Conservation (phyloP, 768 basidiomycete species). For the Leccinum incarnatum region DNA sequence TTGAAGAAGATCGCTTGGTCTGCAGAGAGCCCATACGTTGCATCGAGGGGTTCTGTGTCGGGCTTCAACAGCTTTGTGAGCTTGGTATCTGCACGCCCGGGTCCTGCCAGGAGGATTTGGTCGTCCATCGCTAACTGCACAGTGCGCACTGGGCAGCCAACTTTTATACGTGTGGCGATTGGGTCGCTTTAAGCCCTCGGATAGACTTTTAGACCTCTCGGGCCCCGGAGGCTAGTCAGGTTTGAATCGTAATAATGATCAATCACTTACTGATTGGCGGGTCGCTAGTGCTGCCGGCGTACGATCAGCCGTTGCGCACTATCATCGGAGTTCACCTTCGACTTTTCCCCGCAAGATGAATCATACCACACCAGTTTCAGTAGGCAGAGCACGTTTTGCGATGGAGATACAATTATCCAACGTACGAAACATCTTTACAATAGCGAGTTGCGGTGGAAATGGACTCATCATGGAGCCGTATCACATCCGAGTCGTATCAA, state of each 20-base stretch:
- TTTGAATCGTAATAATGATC: background rate
- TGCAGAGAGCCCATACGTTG: background rate
- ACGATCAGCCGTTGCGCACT: background rate
- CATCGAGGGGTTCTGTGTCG: background rate
- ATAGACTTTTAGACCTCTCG: background rate
- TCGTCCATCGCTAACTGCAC: background rate
- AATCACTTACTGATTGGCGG: background rate
- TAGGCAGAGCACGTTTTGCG: too few species aligned
- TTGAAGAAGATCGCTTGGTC: background rate
- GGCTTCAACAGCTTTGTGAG: background rate
- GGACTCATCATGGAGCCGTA: too few species aligned
- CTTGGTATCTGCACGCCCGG: background rate
- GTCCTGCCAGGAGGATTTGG: background rate
- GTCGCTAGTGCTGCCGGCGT: background rate
- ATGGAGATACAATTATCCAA: too few species aligned
- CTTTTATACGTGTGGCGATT: background rate
- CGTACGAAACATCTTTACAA: too few species aligned
- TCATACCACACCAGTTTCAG: too few species aligned
- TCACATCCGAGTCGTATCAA: too few species aligned
- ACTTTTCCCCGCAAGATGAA: background rate
- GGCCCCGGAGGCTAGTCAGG: background rate
- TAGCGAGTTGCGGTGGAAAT: too few species aligned
- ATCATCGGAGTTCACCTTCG: background rate
- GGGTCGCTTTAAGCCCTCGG: background rate
- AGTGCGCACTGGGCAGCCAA: background rate